phyloP scores from a whole-genome alignment of 2,329 filamentous ascomycete species.

The Gaeumannomyces sp. region DNA sequence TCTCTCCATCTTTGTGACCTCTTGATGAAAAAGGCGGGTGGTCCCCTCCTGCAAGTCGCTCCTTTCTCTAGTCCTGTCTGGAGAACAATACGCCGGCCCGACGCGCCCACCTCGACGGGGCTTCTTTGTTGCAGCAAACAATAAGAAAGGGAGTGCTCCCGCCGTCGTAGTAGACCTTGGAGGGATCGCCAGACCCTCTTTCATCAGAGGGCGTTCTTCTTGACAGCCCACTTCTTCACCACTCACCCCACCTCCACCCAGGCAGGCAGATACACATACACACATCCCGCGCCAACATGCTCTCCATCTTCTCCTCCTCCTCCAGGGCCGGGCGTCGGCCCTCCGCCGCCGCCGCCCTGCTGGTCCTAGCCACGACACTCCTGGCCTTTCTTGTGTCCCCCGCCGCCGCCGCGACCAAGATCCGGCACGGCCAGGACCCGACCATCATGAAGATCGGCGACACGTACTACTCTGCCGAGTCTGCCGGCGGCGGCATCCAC shows the following conservation, averaged over 20 bases:
- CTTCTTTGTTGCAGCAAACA: neutral
- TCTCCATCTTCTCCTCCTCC: neutral
- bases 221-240: too few relatives aligned
- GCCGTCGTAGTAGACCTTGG: neutral
- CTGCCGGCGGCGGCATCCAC: slow-evolving; percentile 16
- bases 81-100: neutral
- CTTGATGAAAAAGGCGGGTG: neutral
- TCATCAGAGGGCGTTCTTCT: too few relatives aligned
- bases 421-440: slow-evolving; percentile 18
- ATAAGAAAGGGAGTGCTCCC: neutral
- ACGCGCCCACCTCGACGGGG: too few relatives aligned
- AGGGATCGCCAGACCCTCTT: neutral
- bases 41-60: neutral
- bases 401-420: slow-evolving; percentile 10
- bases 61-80: neutral
- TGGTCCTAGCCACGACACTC: neutral
- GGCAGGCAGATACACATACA: too few relatives aligned
- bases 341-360: neutral
- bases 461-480: slow-evolving; percentile 20
- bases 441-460: slow-evolving; percentile 16
- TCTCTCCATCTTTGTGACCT: neutral
- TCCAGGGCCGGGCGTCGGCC: too few relatives aligned
- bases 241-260: too few relatives aligned
- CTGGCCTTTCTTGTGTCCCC: slow-evolving; percentile 12
- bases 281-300: neutral